Evolutionary conservation across 2,329 filamentous ascomycete species (phyloP), one percentile per base, ranked within the genome.

Genomic region (Hawksworthiomyces lignivorus): DNA sequence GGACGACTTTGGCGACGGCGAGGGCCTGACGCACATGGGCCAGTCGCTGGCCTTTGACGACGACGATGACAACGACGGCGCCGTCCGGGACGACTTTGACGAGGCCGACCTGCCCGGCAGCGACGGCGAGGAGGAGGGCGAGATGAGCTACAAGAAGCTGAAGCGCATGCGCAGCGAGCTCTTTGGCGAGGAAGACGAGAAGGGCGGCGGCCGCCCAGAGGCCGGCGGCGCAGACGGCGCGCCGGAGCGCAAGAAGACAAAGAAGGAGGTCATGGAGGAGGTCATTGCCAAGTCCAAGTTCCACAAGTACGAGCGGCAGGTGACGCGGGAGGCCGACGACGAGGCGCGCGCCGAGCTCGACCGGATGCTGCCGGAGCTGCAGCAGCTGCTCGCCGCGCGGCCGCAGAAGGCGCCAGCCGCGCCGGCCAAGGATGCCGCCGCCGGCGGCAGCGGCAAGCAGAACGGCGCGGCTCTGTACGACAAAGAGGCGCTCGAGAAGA

Each of bases 211-310:
- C 29, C 29, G 12, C 27, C n/a, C n/a, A n/a, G 34, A 69, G 6
- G 67, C 63, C n/a, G 71, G 68, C 3, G 67, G 64, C 4, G 69
- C 68, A 6, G 70, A 71, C 27, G 70, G 70, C 17, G 67, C 81
- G 48, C 88, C 87, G 0, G 84, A 90, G 54, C 76, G 83, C 45
- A 96, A 95, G 62, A 98, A 96, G 68, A 82, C 82, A 4, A 97
- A 96, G 65, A 85, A 92, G 41, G 92, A 98, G 62, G 86, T 98
- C 37, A 96, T 97, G 87, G 84, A 95, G 56, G 94, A 98, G 62
- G 75, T 98, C 47, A 96, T 98, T 51, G 87, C 89, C 47, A 98
- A 98, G 64, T 97, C 90, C 1, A 98, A 98, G 59, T 72, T 86
- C 48, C 77, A 96, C 73, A 97, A 95, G 64, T 89, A 90, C 57